Base-by-base conservation (phyloP, 1,139 yeast genomes). In the Yamadazyma trypodendri region DNA sequence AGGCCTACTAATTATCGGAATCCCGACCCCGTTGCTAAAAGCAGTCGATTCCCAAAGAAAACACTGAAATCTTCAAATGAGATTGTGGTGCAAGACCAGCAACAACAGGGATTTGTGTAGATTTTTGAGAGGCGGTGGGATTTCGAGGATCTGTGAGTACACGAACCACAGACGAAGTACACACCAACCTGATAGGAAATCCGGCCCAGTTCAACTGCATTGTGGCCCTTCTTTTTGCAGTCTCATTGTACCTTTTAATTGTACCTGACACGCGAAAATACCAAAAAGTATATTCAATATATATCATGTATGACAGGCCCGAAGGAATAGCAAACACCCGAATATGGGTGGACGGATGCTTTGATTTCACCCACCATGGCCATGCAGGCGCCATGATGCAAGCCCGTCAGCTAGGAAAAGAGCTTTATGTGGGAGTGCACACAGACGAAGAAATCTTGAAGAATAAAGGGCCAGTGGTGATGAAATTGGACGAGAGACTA, bases 341-440 rank as follows among this genome's bases (percentile, higher is more conserved):
- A 41, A 81, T 89, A 45, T 92, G 97, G 98, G 80, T 92, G 29
- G 98, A 92, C 58, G 98, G 98, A 0, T 92, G 98, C 56, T 92
- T 92, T 63, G 98, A 92, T 59, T 92, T 92, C 65, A 88, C 95
- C 28, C 98, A 92, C 58, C 97, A 92, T 54, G 98, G 92, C 27
- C 98, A 92, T 53, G 95, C 97, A 2, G 97, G 97, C 15, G 98
- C 97, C 18, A 81, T 92, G 77, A 66, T 87, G 40, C 98, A 92
- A 58, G 97, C 98, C 1, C 77, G 92, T 33, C 87, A 82, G 58
- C 66, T 80, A 32, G 92, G 94, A 29, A 68, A 72, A 39, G 85
- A 84, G 58, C 72, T 86, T 36, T 81, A 69, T 46, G 95, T 85
- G 21, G 98, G 98, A 1, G 88, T 92, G 15, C 98, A 92, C 58